Conservation (phyloP, 257 asterid species). For the Ehretia macrophylla region DNA sequence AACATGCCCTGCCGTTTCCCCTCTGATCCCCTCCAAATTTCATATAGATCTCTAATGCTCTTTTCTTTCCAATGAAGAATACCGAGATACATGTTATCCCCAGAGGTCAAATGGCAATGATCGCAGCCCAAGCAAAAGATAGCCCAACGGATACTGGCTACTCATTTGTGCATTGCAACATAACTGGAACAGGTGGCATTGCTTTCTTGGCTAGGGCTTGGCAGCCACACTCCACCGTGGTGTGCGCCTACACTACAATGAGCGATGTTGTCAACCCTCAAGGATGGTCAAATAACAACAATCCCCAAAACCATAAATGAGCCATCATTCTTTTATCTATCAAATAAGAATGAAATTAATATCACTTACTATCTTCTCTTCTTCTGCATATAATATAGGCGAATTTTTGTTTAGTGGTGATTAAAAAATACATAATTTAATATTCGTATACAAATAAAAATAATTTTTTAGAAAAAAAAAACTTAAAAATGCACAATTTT, state of each 20-base stretch:
- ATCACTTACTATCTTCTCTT: neutral
- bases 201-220: slow-evolving; percentile 29
- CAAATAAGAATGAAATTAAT: too few species aligned
- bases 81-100: slow-evolving; percentile 13
- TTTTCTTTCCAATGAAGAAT: too few species aligned
- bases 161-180: slow-evolving; percentile 20
- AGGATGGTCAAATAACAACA: slow-evolving; percentile 20
- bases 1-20: too few species aligned
- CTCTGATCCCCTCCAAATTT: too few species aligned
- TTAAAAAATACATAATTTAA: too few species aligned
- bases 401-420: too few species aligned
- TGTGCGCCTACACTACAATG: slow-evolving; percentile 18
- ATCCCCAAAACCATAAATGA: slow-evolving; percentile 20
- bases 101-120: slow-evolving; percentile 7
- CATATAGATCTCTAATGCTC: too few species aligned
- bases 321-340: neutral
- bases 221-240: slow-evolving; percentile 16
- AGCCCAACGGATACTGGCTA: slow-evolving; percentile 8
- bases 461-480: too few species aligned
- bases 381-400: too few species aligned
- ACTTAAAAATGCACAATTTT: too few species aligned
- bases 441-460: too few species aligned
- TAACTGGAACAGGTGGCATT: slow-evolving; percentile 14
- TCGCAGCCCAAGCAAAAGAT: slow-evolving; percentile 21
- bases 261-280: slow-evolving; percentile 9